A percentile compares a stretch with the other conserved stretches of the same genome.
These are phyloP conservation scores for Penicillium sumatraense DNA, from an alignment of 2,329 filamentous ascomycete species.

Conservation along the genomic window DNA sequence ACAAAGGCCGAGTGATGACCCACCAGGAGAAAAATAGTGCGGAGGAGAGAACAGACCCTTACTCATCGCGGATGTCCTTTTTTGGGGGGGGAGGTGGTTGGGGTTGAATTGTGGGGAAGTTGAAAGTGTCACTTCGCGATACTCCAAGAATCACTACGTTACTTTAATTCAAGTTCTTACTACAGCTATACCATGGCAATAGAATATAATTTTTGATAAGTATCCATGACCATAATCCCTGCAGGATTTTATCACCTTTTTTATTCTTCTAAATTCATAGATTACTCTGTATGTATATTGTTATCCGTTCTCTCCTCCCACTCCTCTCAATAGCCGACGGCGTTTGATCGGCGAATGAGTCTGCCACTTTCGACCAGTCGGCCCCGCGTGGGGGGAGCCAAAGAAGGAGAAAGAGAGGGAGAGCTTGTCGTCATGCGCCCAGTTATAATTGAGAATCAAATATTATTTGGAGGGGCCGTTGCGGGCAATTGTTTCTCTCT, in stretches of 20 bases:
- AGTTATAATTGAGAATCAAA: neutral
- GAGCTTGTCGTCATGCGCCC: slow-evolving; percentile 4
- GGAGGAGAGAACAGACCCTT: neutral
- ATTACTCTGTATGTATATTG: too few species aligned
- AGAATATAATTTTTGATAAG: too few species aligned
- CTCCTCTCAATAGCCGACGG: slow-evolving; percentile 27
- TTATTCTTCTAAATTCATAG: too few species aligned
- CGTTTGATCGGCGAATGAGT: slow-evolving; percentile 16
- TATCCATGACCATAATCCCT: too few species aligned
- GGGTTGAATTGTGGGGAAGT: slow-evolving; percentile 3
- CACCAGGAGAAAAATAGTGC: neutral
- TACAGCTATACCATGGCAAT: too few species aligned
- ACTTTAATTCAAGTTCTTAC: too few species aligned
- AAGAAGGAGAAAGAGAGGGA: too few species aligned
- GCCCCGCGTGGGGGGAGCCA: slow-evolving; percentile 18
- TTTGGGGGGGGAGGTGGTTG: too few species aligned
- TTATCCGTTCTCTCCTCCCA: neutral
- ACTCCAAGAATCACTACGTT: too few species aligned
- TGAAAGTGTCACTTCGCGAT: too few species aligned
- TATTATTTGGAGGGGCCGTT: slow-evolving; percentile 10
- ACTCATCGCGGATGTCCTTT: too few species aligned
- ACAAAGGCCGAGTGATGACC: slow-evolving; percentile 15
- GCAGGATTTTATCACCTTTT: too few species aligned
- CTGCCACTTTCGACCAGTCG: slow-evolving; percentile 3
- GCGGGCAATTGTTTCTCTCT: neutral